These are phyloP conservation scores for Tarenaya hassleriana DNA, from an alignment of 345 rosid genomes.

Conservation along the genomic window DNA sequence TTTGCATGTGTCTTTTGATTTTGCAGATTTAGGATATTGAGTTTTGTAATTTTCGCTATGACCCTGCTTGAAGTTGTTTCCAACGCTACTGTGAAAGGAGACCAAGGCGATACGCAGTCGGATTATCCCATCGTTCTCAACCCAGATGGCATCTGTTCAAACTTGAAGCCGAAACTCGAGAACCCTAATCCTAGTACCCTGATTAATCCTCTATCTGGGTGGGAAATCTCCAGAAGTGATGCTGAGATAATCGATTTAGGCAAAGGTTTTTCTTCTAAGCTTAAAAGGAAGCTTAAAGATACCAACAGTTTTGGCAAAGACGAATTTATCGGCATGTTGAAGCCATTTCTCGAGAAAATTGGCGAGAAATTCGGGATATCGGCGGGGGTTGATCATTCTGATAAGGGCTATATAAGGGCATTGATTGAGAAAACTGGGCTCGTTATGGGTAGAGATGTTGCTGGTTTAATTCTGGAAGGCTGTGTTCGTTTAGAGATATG, in stretches of 20 bases:
- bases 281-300: constrained; percentile 54
- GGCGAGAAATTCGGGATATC: constrained; percentile 32
- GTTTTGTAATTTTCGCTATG: constrained; percentile 30
- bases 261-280: constrained; percentile 44
- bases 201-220: constrained; percentile 47
- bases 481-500: constrained; percentile 54
- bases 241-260: constrained; percentile 37
- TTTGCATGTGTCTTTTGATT: constrained; percentile 1
- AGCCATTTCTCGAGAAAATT: constrained; percentile 50
- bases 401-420: constrained; percentile 37
- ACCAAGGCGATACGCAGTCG: constrained; percentile 24
- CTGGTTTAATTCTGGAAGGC: constrained; percentile 60
- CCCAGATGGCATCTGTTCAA: constrained; percentile 41
- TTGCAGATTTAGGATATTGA: constrained; percentile 26
- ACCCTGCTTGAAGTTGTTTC: constrained; percentile 61
- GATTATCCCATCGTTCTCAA: constrained; percentile 57
- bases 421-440: constrained; percentile 37
- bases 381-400: constrained; percentile 24
- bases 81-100: constrained; percentile 38
- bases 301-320: constrained; percentile 38
- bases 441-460: constrained; percentile 50
- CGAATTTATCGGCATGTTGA: constrained; percentile 43
- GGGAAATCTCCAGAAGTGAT: constrained; percentile 52
- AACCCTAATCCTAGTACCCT: constrained; percentile 39
- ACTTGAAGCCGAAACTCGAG: constrained; percentile 56